Evolutionary conservation across 208 protist species (phyloP), one percentile per base, ranked within the genome.

Genomic region (Porcisia deanei): DNA sequence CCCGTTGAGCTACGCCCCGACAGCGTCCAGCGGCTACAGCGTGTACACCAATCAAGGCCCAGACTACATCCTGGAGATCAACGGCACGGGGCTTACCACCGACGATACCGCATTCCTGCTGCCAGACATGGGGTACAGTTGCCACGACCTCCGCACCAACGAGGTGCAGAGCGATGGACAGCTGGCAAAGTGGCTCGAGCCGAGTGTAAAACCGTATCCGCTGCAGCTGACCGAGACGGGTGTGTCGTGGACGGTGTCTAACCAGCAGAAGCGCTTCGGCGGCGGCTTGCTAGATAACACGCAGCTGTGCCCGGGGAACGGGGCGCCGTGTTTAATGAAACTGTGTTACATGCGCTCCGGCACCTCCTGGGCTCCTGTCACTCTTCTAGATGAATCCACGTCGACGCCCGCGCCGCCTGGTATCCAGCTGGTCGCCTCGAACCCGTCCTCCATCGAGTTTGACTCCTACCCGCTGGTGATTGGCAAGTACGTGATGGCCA

Each of bases 401-500:
- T 66, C 64, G 25, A 60, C 71, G 14, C 39, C 80, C 52, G 73
- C 43, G 18, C 18, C 64, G 39, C 68, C 84, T 3, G 60, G 61
- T 18, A 71, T 94, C 12, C 25, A 78, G 54, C 81, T 96, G 16
- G 61, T 87, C n/a, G 86, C 88, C 49, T 89, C 91, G 9, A 91
- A 96, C 82, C 94, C 92, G 20, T 77, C 78, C 39, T 85, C 77
- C 43, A 85, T 87, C 30, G 68, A 68, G 14, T 95, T 97, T 64
- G 91, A 97, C 74, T 73, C 75, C 63, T 90, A 88, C 73, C 87
- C 86, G 57, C 74, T 94, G 7, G 67, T 81, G 37, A 79, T 93
- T 10, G 83, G 85, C 60, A 88, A 94, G 87, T 97, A 97, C 83
- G 83, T 83, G n/a, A 91, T 91, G 79, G 91, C 85, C 45, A 96